Base-by-base conservation (phyloP, 208 protist genomes). In the Trypanosoma cruzi region DNA sequence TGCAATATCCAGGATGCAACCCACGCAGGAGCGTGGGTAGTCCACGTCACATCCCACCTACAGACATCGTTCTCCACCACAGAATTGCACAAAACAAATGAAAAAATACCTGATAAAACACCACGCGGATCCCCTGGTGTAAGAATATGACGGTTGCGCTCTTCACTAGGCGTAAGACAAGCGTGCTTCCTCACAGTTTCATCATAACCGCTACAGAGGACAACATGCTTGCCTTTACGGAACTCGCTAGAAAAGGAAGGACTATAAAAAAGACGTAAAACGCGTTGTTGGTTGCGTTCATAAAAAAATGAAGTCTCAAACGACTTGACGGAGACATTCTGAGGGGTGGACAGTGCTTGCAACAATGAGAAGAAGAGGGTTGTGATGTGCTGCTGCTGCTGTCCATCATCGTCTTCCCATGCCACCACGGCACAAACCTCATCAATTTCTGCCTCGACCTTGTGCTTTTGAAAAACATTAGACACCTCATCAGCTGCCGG, bases 241-340 rank as follows among this genome's bases (percentile, higher is more conserved):
- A 44, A 60, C 6, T 34, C 59, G 49, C 64, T 52, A 53, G 68
- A 59, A 36, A 85, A 85, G n/a, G 81, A 69, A 16, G 74, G 81
- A 53, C 62, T 52, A 64, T 80, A 80, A 48, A 89, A 85, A 31
- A 84, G 73, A 20, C 81, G 75, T n/a, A 87, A 68, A 0, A 81
- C 76, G 26, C 79, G 73, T 29, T 77, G 77, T 29, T 73, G 75
- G 13, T 74, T 59, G 50, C 68, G 44, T 14, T 69, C 66, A 37
- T 69, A 44, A 60, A 71, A 50, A 64, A 77, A 71, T 22, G 58
- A 64, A 29, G 73, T 79, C 37, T 77, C 71, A 14, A 8, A 49
- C 24, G 70, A 36, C 0, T 56, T 14, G 52, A 70, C 55, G n/a
- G 22, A 37, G 6, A 42, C 46, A 36, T 22, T 34, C 8, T 57